Evolutionary conservation across 331 rosid species (phyloP), one percentile per base, ranked within the genome.

Genomic region (Telfairia occidentalis): DNA sequence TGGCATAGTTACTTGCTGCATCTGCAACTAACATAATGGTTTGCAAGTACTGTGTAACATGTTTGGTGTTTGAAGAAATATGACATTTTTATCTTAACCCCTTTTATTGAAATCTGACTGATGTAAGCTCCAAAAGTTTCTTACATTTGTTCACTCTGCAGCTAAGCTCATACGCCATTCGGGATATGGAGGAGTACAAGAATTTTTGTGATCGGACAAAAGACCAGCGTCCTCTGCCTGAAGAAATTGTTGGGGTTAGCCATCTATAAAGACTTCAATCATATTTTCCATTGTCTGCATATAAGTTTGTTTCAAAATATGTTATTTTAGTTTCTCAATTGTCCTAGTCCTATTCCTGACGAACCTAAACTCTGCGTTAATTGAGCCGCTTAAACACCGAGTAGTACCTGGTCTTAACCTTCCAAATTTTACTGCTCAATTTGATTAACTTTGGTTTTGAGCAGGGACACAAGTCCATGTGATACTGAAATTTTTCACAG

Each of bases 111-210:
- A 57, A 48, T 64, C 43, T 74, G 49, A 64, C 24, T 64, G 49
- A 37, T 64, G 18, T 35, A 29, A 18, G 16, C 30, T 37, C 23
- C 16, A n/a, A 49, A 30, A 71, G 29, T 29, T 29, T 71, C 43
- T 46, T 53, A 71, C 42, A 76, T 78, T 12, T 78, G 5, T 61
- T 82, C 30, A 8, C 50, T 78, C 55, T 40, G 76, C 89, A 95
- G 99, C 77, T 92, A 73, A 92, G 90, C 79, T 78, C 99, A 66
- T 92, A 90, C 50, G 99, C 92, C 73, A 89, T 95, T 78, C 85
- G 99, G 81, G 99, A 95, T 74, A 92, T 80, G 78, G 97, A 95
- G 82, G 99, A 95, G 78, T 95, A 92, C 86, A 87, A 89, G 87
- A 95, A 95, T 58, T 95, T 92, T 83, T 95, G 99, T 84, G 99